Percentiles rank a stretch among this genome's conserved stretches.
phyloP scores from a whole-genome alignment of 2,329 filamentous ascomycete genomes.

The Scedosporium apiospermum region DNA sequence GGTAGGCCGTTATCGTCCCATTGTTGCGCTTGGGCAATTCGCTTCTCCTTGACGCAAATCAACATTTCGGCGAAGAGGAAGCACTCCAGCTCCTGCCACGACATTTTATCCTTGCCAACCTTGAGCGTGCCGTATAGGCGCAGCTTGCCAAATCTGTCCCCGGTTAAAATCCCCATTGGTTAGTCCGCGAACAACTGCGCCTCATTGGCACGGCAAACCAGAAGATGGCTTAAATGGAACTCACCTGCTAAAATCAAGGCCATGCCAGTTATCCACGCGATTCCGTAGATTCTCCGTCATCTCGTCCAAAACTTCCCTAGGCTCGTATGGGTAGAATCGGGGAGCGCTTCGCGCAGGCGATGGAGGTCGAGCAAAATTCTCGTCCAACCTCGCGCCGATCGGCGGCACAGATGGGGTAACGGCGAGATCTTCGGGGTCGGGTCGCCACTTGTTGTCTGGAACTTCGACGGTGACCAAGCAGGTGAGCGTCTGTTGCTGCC shows the following conservation, averaged over 20 bases:
- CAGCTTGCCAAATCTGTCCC: constrained; percentile 73
- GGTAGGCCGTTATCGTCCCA: constrained; percentile 54
- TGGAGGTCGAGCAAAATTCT: constrained; percentile 44
- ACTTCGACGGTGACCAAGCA: constrained; percentile 93
- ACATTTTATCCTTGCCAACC: constrained; percentile 90
- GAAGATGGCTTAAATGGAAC: constrained; percentile 11
- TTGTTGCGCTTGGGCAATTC: constrained; percentile 48
- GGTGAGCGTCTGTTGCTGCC: constrained; percentile 89
- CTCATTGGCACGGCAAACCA: constrained; percentile 5
- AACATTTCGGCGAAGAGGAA: constrained; percentile 98
- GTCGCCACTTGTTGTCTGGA: constrained; percentile 81
- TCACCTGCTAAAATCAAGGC: constrained; percentile 77
- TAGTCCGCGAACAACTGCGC: constrained; percentile 5
- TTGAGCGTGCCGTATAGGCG: constrained; percentile 81
- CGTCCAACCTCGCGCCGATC: constrained; percentile 35
- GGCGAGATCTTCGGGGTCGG: constrained; percentile 72
- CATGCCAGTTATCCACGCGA: constrained; percentile 98
- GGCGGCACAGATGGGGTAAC: constrained; percentile 34
- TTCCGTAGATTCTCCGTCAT: constrained; percentile 76
- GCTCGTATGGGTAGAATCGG: constrained; percentile 62
- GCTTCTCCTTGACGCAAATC: constrained; percentile 98
- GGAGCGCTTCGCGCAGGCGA: constrained; percentile 50
- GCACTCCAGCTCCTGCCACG: constrained; percentile 97
- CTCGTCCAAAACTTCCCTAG: constrained; percentile 67
- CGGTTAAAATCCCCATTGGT: constrained; percentile 17